A percentile compares a stretch with the other conserved stretches of the same genome.
These are phyloP conservation scores for Blepharisma japonicum DNA, from an alignment of 73 alveolate species.

Conservation along the genomic window DNA sequence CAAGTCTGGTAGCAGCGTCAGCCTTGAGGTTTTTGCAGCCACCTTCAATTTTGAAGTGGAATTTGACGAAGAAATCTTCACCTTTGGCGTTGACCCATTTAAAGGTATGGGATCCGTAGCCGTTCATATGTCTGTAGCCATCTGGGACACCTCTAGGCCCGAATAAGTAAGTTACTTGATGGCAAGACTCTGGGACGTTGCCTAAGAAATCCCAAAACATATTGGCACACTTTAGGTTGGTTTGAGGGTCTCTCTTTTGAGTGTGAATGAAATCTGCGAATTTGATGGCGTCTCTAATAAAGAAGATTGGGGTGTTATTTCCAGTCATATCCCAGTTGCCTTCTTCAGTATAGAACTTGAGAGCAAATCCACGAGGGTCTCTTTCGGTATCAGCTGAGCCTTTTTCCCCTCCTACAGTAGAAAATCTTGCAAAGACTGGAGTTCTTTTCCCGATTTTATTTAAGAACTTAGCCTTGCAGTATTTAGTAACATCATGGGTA, in stretches of 20 bases:
- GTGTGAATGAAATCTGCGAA: constrained; percentile 90
- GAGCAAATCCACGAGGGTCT: constrained; percentile 92
- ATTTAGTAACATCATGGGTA: constrained; percentile 83
- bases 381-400: constrained; percentile 89
- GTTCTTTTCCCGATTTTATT: constrained; percentile 79
- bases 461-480: constrained; percentile 77
- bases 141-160: constrained; percentile 91
- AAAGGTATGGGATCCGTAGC: constrained; percentile 84
- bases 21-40: constrained; percentile 80
- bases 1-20: constrained; percentile 62
- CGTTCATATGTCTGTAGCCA: constrained; percentile 89
- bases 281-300: constrained; percentile 85
- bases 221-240: constrained; percentile 67
- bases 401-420: constrained; percentile 87
- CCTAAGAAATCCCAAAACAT: constrained; percentile 86
- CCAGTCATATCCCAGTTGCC: constrained; percentile 94
- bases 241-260: constrained; percentile 79
- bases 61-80: constrained; percentile 75
- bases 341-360: constrained; percentile 90
- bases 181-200: constrained; percentile 78
- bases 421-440: constrained; percentile 78
- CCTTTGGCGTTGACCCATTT: constrained; percentile 83
- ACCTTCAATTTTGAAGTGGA: constrained; percentile 80
- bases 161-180: constrained; percentile 75
- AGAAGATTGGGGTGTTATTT: constrained; percentile 91